Base-by-base conservation (phyloP, 2,329 filamentous ascomycete species). In the Dothiorella sarmentorum region DNA sequence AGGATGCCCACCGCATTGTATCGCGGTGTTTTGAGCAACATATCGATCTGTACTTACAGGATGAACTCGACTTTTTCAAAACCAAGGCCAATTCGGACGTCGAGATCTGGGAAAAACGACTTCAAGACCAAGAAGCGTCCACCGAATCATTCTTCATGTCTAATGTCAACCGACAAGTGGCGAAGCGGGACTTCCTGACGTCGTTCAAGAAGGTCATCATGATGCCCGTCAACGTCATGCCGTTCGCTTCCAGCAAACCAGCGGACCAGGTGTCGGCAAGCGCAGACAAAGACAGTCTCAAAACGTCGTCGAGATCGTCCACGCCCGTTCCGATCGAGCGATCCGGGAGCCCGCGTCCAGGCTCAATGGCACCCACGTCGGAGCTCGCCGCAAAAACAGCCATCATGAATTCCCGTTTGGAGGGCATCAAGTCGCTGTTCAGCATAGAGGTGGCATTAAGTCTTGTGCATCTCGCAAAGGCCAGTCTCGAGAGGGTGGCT, bases 171-270 rank as follows among this genome's bases (percentile, higher is more conserved):
- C 84, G 94, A 24, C 91, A 96, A 71, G 94, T 91, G 1, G 94
- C 95, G 63, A 99, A 99, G 76, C 90, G 91, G 65, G 94, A 99
- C 71, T 99, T 99, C 67, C 71, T 99, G 61, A 94, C 87, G 44
- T 96, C 92, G 0, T 99, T 99, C 80, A 97, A 91, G 70, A 97
- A 97, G 73, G 94, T 99, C 7, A 90, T 99, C 63, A 97, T 99
- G 92, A 95, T 96, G 86, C 94, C 94, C 2, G 93, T 99, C 49
- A 96, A 90, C 55, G 93, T 91, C 7, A 78, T 97, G 3, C 78
- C 61, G 2, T 61, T 61, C 33, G 57, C 56, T 20, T 74, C 73
- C 17, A 70, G 69, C 42, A 79, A 73, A 61, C 66, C 73, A 20
- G 61, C 69, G n/a, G 60, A 60, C 27, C 52, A 61, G 18, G 58